These are phyloP conservation scores for Ceratocystis smalleyi DNA, from an alignment of 2,329 filamentous ascomycete genomes.

Conservation along the genomic window DNA sequence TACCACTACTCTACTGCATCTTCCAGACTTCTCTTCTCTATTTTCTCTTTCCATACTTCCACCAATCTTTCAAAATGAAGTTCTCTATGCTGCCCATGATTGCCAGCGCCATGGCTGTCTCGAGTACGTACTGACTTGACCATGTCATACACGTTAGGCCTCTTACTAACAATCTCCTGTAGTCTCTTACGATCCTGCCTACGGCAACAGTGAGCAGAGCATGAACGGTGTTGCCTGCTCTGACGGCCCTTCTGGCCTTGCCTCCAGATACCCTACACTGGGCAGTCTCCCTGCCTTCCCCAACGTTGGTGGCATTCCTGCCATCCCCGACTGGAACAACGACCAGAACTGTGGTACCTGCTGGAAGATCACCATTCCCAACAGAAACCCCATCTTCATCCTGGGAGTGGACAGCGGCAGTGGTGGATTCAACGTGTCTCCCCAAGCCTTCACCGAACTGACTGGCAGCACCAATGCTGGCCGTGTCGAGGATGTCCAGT, in stretches of 20 bases:
- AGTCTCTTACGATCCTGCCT: slow-evolving; percentile 59
- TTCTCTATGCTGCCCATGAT: slow-evolving; percentile 28
- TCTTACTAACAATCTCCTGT: slow-evolving; percentile 3
- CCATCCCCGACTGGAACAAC: slow-evolving; percentile 42
- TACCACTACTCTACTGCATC: not conserved
- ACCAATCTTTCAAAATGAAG: slow-evolving; percentile 28
- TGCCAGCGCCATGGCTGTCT: slow-evolving; percentile 25
- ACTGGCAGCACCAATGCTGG: slow-evolving; percentile 39
- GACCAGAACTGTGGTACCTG: slow-evolving; percentile 39
- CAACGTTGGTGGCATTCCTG: slow-evolving; percentile 38
- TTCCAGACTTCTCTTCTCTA: not conserved
- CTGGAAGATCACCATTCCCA: slow-evolving; percentile 37
- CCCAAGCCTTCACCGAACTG: slow-evolving; percentile 39
- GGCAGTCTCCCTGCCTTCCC: slow-evolving; percentile 36
- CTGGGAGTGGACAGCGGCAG: slow-evolving; percentile 39
- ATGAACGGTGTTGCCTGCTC: slow-evolving; percentile 48
- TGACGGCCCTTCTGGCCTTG: slow-evolving; percentile 51
- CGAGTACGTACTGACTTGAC: slow-evolving; percentile 21
- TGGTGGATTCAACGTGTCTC: slow-evolving; percentile 40
- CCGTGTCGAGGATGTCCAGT: slow-evolving; percentile 36
- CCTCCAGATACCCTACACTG: slow-evolving; percentile 43
- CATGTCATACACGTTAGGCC: not conserved
- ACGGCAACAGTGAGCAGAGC: slow-evolving; percentile 44
- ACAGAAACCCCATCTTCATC: slow-evolving; percentile 36
- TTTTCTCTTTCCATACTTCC: not conserved